Conservation (phyloP, 176 grass and related monocot species). For the Dactylis glomerata region DNA sequence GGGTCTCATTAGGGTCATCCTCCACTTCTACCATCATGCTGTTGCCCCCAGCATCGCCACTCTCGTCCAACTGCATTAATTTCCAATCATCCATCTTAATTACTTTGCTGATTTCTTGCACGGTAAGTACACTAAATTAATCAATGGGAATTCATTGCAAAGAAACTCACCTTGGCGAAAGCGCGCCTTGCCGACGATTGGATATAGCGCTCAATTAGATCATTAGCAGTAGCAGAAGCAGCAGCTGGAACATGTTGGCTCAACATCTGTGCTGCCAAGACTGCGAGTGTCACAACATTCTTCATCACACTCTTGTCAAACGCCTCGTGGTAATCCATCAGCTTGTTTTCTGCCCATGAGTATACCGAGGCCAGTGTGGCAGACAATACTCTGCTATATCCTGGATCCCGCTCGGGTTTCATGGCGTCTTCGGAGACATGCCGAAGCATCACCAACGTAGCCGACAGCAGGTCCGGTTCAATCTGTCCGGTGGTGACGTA, state of each 20-base stretch:
- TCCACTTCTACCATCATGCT: slow-evolving; percentile 85
- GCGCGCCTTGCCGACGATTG: slow-evolving; percentile 52
- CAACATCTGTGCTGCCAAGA: slow-evolving; percentile 11
- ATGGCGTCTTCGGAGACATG: slow-evolving; percentile 40
- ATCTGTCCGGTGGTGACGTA: slow-evolving; percentile 49
- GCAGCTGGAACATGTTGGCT: background rate
- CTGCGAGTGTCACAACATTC: slow-evolving; percentile 40
- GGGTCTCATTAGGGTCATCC: slow-evolving; percentile 57
- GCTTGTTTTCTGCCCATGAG: slow-evolving; percentile 57
- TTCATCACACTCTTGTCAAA: slow-evolving; percentile 37
- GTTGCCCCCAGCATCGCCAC: background rate
- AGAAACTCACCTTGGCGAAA: slow-evolving; percentile 50
- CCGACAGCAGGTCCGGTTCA: slow-evolving; percentile 47
- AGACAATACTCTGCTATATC: background rate
- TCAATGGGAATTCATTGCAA: background rate
- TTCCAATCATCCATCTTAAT: background rate
- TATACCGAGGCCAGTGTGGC: slow-evolving; percentile 23
- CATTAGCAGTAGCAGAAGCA: background rate
- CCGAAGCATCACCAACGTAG: slow-evolving; percentile 52
- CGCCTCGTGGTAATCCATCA: slow-evolving; percentile 56
- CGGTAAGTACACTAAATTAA: background rate
- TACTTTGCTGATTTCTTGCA: background rate
- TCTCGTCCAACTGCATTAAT: background rate
- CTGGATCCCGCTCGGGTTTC: background rate
- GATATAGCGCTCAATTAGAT: slow-evolving; percentile 46